Evolutionary conservation across 805 yeast species (phyloP).

Genomic region (Candida anglica): DNA sequence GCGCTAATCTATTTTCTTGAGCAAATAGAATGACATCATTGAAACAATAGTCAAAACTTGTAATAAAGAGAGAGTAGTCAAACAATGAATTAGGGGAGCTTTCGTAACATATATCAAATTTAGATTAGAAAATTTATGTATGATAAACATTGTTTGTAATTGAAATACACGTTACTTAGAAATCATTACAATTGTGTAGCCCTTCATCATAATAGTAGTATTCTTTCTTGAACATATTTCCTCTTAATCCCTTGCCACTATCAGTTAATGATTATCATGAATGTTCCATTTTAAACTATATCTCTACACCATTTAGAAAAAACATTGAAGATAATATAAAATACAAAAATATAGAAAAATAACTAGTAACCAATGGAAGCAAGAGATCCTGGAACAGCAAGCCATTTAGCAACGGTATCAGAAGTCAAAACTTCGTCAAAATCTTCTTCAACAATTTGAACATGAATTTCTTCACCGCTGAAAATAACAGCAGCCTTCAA

Average conservation of each 20-base stretch:
- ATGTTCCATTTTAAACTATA: neutral
- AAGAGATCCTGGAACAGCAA: conserved; percentile 46
- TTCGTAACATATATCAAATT: too few species aligned
- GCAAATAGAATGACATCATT: neutral
- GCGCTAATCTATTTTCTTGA: neutral
- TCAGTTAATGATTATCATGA: too few species aligned
- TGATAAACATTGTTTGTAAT: too few species aligned
- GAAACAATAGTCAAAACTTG: too few species aligned
- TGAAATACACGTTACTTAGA: too few species aligned
- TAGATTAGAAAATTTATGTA: too few species aligned
- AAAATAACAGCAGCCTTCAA: conserved; percentile 91
- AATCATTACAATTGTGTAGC: too few species aligned
- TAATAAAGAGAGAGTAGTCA: too few species aligned
- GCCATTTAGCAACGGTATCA: conserved; percentile 59
- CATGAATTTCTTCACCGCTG: conserved; percentile 48
- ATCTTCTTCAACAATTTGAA: conserved; percentile 58
- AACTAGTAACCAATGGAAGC: conserved; percentile 22
- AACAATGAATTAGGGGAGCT: neutral
- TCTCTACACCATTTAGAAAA: neutral
- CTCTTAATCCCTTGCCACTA: too few species aligned
- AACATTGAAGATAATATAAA: neutral
- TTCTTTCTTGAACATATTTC: too few species aligned
- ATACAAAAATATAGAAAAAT: too few species aligned
- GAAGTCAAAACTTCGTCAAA: conserved; percentile 41
- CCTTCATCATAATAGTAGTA: too few species aligned